A percentile compares a stretch with the other conserved stretches of the same genome.
Evolutionary conservation across 2,329 filamentous ascomycete species (phyloP).

Genomic region (Phymatotrichopsis omnivora): DNA sequence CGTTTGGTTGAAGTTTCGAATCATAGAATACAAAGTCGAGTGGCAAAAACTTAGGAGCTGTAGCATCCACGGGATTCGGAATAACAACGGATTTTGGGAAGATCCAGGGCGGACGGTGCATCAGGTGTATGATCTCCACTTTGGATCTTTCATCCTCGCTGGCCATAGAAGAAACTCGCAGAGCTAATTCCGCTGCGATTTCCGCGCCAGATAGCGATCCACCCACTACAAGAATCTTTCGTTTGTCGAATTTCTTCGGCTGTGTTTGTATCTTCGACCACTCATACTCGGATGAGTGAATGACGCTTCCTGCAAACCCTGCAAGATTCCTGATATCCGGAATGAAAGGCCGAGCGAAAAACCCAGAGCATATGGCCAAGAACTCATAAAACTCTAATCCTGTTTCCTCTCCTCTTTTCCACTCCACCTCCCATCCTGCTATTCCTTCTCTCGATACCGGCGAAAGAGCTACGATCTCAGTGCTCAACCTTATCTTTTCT

Average conservation of each 20-base stretch:
- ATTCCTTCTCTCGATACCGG: too few species aligned
- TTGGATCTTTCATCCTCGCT: slow-evolving; percentile 10
- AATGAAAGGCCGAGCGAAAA: slow-evolving; percentile 23
- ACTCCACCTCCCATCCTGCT: slow-evolving; percentile 13
- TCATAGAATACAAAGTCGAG: slow-evolving; percentile 24
- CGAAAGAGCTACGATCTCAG: slow-evolving; percentile 5
- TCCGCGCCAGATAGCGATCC: slow-evolving; percentile 24
- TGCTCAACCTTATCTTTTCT: slow-evolving; percentile 11
- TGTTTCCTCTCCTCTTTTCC: background rate
- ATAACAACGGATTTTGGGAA: slow-evolving; percentile 21
- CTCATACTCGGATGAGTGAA: slow-evolving; percentile 19
- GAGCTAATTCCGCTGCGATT: slow-evolving; percentile 23
- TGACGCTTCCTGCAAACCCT: slow-evolving; percentile 10
- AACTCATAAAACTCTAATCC: slow-evolving; percentile 18
- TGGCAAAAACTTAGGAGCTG: slow-evolving; percentile 23
- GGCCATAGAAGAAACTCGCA: slow-evolving; percentile 17
- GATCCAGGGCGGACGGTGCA: slow-evolving; percentile 24
- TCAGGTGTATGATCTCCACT: slow-evolving; percentile 23
- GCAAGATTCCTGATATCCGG: slow-evolving; percentile 14
- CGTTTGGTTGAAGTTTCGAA: background rate
- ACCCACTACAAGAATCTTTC: slow-evolving; percentile 25
- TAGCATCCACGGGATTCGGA: slow-evolving; percentile 9
- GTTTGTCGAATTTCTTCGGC: slow-evolving; percentile 2
- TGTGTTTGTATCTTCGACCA: slow-evolving; percentile 8
- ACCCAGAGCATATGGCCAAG: slow-evolving; percentile 23